Conservation (phyloP, 225 moss, liverwort and hornwort species). For the Rhytidiadelphus loreus region DNA sequence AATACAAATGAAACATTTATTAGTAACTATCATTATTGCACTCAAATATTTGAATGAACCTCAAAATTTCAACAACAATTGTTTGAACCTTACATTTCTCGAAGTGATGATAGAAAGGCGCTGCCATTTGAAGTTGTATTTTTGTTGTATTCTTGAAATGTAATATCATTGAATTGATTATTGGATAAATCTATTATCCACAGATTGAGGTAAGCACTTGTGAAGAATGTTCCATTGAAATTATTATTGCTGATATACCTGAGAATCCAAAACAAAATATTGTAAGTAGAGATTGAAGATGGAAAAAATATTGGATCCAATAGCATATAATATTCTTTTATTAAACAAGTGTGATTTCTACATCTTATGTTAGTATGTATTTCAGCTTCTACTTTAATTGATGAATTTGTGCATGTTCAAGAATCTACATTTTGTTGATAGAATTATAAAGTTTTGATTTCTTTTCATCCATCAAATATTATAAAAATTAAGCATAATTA, state of each 20-base stretch:
- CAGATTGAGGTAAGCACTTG: accelerated
- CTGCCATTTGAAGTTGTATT: not conserved
- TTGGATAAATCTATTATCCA: not conserved
- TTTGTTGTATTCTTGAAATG: not conserved
- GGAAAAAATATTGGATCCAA: accelerated
- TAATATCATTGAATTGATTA: not conserved
- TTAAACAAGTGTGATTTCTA: not conserved
- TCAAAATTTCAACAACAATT: not conserved
- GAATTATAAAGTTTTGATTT: not conserved
- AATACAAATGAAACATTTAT: not conserved
- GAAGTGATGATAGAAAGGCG: not conserved
- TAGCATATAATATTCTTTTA: too few relatives aligned
- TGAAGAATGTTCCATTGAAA: not conserved
- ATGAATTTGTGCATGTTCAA: too few relatives aligned
- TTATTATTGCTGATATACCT: not conserved
- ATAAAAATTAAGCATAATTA: too few relatives aligned
- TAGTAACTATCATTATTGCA: not conserved
- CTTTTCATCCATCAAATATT: not conserved
- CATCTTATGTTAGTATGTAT: accelerated
- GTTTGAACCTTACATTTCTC: not conserved
- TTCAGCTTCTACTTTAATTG: not conserved
- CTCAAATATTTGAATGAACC: not conserved
- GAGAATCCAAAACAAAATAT: not conserved
- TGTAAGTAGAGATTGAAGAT: not conserved
- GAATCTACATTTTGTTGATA: too few relatives aligned